Evolutionary conservation across 306 rosid genomes (phyloP), one percentile per base, ranked within the genome.

Genomic region (Acacia confusa): DNA sequence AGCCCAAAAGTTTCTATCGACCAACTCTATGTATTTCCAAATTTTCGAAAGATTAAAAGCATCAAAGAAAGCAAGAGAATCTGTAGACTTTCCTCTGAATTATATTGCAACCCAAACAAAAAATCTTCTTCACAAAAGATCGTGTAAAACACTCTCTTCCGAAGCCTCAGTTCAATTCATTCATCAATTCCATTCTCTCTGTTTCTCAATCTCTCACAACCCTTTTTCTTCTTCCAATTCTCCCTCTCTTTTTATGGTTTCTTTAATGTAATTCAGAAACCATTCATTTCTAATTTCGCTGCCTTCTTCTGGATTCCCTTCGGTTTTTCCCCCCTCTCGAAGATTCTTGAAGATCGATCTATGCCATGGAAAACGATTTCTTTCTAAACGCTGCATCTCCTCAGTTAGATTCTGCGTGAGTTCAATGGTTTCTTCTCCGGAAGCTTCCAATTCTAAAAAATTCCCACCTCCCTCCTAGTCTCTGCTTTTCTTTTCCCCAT

Each of bases 401-500:
- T 77, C 92, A 89, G 24, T 92, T 90, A 65, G 94, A 91, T 74
- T 95, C 97, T 0, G 93, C 89, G 11, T 87, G 34, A 85, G 88
- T 69, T 87, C 94, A 6, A 81, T 89, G 86, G 94, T 84, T 24
- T 84, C 91, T 14, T 91, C 94, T 1, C 94, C 92, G 0, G 91
- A 71, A 6, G 91, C 88, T 0, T 91, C 93, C 9, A 89, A 87
- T 70, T 80, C 88, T 4, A 32, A 32, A 30, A 32, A 32, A 32
- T 32, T 4, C 4, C 34, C 34, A 32, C 3, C 34, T 32, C 34
- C 34, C 34, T 32, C 34, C 3, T 32, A 32, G 2, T 32, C 3
- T 32, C 34, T 32, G 34, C 34, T 32, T 32, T 32, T 32, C 34
- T 32, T 32, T 32, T 32, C 34, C 34, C 34, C 4, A 32, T 3